Base-by-base conservation (phyloP, 2,329 filamentous ascomycete genomes). In the Paecilomyces sp. region DNA sequence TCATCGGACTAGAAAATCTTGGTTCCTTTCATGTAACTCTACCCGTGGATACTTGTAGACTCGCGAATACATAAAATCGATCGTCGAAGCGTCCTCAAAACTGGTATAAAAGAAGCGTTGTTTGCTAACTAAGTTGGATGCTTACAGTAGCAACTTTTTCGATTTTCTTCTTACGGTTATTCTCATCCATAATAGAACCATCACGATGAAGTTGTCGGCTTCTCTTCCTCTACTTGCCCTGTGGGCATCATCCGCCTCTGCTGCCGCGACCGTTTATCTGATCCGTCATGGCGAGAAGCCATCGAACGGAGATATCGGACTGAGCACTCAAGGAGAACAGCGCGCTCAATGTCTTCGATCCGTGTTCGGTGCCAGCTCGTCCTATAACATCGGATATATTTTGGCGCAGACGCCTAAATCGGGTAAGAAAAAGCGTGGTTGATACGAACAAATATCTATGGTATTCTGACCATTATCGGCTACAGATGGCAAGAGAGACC, bases 251-350 rank as follows among this genome's bases (percentile, higher is more conserved):
- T 31, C 54, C 1, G 56, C 58, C 3, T 41, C 61, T 3, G 68
- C 69, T 13, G 61, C 63, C 9, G 79, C 83, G 1, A 86, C 80
- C 0, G 81, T 87, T 33, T 88, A 85, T 67, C 72, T 87, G 8
- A 87, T 88, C 68, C 81, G 85, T 18, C 85, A 88, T 63, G 85
- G 85, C 60, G 85, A 88, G 70, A 88, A 88, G 70, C 84, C 85
- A 2, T 59, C 66, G 1, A 70, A 77, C 41, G 77, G 77, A 15
- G 74, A 75, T 34, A 72, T 79, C 59, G 84, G 83, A 1, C 74
- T 87, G 54, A 83, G 71, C 58, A 64, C 76, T 0, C 66, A 79
- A 61, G 85, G 85, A n/a, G 63, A 78, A 58, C 60, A 84, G 69
- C 81, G 85, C 15, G 82, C 85, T 0, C 81, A 87, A 65, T 87